Evolutionary conservation across 371 early-diverging fungal genomes (phyloP), one percentile per base, ranked within the genome.

Genomic region (Cokeromyces recurvatus): DNA sequence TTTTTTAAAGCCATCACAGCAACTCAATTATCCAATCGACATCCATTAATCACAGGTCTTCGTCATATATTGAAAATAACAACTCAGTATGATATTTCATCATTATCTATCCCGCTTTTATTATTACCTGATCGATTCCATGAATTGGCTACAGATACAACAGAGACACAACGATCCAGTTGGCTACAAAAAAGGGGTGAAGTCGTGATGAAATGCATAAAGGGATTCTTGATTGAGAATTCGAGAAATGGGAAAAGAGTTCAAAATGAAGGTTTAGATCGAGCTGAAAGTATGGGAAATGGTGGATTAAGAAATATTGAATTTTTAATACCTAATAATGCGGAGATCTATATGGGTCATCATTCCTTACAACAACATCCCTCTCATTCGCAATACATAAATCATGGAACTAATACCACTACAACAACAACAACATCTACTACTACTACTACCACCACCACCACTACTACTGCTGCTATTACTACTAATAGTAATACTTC

Each of bases 11-110:
- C n/a, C n/a, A n/a, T n/a, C n/a, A n/a, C n/a, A n/a, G n/a, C n/a
- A n/a, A 53, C 42, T 4, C 82, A 84, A 6, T 46, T 82, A 14
- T 62, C 74, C 7, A 63, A 60, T 19, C 69, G 76, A 21, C 78
- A 81, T 31, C 54, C 62, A n/a, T 54, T 82, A 10, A 70, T 88
- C 31, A 38, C 57, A 2, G 90, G 90, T 0, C 59, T 87, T 31
- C 74, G 86, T 5, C 72, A 78, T 49, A 85, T 90, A 32, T 51
- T 87, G 20, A 67, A 78, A 20, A 64, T 77, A 11, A 80, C 84
- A 1, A 71, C 78, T n/a, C 79, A 80, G 14, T 85, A 74, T 48
- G 86, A 87, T 41, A 81, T 90, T 19, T 66, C 77, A 6, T 69
- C 76, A 31, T 49, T 90, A 0, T 82, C 84, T 1, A 55, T 87